Evolutionary conservation across 1,284 basidiomycete genomes (phyloP), one percentile per base, ranked within the genome.

Genomic region (Meripilus lineatus): DNA sequence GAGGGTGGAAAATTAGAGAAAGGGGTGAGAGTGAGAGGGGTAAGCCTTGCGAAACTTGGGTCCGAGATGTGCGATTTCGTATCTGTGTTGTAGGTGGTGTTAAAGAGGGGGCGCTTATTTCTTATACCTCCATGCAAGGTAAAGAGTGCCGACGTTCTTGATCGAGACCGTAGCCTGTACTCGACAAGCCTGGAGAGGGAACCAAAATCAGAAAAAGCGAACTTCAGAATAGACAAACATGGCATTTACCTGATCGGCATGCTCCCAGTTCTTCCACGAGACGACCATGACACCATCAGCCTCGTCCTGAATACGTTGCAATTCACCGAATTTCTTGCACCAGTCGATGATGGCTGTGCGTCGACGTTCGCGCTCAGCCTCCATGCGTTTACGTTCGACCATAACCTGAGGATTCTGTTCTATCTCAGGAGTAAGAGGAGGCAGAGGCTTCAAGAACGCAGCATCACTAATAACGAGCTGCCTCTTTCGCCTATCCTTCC

Each of bases 221-320:
- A 32, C 20, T 15, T n/a, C 10, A n/a, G 25, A 18, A 21, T 32
- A 11, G 6, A 7, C 10, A 8, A 13, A 8, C n/a, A n/a, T n/a
- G n/a, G n/a, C 33, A 46, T 58, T 46, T 42, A 62, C 60, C 55
- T 48, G 55, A 38, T 63, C 61, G 7, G 61, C 61, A 18, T 53
- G 50, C 50, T 59, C 56, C 59, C 56, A 58, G 30, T 60, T 55
- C 42, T 54, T 54, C 59, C 59, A 63, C 26, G 56, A 58, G 21
- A 63, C 58, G 32, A 61, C 59, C 40, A 63, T 23, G 32, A 53
- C 56, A 32, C 58, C 58, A 40, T 63, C 58, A 10, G 49, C 50
- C 52, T 53, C 52, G 32, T 51, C 49, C 50, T 61, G 57, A 28
- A 61, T 52, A 41, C 54, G 55, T 17, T 56, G 37, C 36, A 60